A percentile compares a stretch with the other conserved stretches of the same genome.
Conservation (phyloP, 2,329 filamentous ascomycete species). For the Aspergillus alliaceus region DNA sequence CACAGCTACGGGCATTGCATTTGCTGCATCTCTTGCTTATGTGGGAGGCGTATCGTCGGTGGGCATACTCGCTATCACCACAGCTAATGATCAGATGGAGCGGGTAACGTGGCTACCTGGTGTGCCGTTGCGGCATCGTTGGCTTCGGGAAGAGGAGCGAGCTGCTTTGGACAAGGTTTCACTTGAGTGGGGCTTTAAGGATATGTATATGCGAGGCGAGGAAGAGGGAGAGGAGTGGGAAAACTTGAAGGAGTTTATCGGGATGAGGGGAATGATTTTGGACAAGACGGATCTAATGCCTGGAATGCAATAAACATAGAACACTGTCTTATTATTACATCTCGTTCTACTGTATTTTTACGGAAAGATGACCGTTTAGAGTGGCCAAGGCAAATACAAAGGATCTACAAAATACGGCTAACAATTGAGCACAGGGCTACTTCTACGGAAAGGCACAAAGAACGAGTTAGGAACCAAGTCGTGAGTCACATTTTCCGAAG, state of each 20-base stretch:
- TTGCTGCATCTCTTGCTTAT: conserved; percentile 80
- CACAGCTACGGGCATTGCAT: conserved; percentile 74
- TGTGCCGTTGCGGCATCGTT: conserved; percentile 75
- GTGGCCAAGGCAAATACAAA: neutral
- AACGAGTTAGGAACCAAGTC: conserved; percentile 27
- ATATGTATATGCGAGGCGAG: conserved; percentile 75
- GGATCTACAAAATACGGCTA: neutral
- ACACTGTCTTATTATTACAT: neutral
- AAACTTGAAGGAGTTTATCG: conserved; percentile 76
- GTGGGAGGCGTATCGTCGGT: conserved; percentile 77
- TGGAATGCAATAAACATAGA: conserved; percentile 71
- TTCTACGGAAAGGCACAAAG: neutral
- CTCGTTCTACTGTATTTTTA: neutral
- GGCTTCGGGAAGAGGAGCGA: conserved; percentile 87
- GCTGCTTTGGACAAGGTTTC: conserved; percentile 84
- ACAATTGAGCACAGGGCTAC: neutral
- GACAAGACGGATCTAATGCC: conserved; percentile 89
- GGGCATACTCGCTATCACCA: conserved; percentile 80
- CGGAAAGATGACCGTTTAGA: neutral
- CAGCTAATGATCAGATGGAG: conserved; percentile 91
- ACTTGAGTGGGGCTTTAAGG: conserved; percentile 87
- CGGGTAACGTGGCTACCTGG: conserved; percentile 88
- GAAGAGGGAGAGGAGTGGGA: conserved; percentile 93
- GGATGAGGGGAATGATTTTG: conserved; percentile 81
- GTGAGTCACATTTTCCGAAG: conserved; percentile 35